Evolutionary conservation across 306 rosid genomes (phyloP).

Genomic region (Cicer pinnatifidum): DNA sequence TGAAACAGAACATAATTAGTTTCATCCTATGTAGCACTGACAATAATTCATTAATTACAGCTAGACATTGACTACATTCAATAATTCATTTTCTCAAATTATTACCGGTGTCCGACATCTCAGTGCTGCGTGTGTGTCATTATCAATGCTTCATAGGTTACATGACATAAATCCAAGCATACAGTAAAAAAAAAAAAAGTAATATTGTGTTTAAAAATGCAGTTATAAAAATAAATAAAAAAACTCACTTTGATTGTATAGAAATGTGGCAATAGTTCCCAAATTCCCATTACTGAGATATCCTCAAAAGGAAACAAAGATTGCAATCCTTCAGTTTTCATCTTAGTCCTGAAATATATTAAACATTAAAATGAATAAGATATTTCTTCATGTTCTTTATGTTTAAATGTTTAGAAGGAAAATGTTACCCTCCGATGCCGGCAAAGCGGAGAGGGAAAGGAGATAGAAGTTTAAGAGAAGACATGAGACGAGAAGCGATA

Average conservation of each 20-base stretch:
- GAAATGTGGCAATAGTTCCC: slow-evolving; percentile 86
- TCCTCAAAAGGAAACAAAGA: slow-evolving; percentile 82
- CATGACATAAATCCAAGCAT: slow-evolving; percentile 5
- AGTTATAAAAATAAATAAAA: neutral
- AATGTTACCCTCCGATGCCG: slow-evolving; percentile 82
- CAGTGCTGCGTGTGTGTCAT: too few species aligned
- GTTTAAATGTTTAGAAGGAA: too few species aligned
- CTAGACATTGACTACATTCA: too few species aligned
- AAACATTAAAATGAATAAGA: neutral
- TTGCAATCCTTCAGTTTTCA: slow-evolving; percentile 71
- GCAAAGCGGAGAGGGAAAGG: slow-evolving; percentile 69
- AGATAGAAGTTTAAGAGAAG: slow-evolving; percentile 63
- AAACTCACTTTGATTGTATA: slow-evolving; percentile 70
- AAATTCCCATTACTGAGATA: slow-evolving; percentile 89
- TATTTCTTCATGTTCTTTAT: neutral
- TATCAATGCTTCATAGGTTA: neutral
- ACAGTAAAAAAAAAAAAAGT: neutral
- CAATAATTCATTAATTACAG: too few species aligned
- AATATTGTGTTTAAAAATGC: neutral
- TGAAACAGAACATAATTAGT: neutral
- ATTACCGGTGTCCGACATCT: too few species aligned
- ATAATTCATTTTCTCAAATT: too few species aligned
- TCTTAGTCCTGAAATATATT: slow-evolving; percentile 66
- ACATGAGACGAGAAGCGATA: slow-evolving; percentile 85
- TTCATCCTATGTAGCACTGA: neutral